These are phyloP conservation scores for Cutaneotrichosporon dermatis DNA, from an alignment of 1,284 basidiomycete genomes.

Conservation along the genomic window DNA sequence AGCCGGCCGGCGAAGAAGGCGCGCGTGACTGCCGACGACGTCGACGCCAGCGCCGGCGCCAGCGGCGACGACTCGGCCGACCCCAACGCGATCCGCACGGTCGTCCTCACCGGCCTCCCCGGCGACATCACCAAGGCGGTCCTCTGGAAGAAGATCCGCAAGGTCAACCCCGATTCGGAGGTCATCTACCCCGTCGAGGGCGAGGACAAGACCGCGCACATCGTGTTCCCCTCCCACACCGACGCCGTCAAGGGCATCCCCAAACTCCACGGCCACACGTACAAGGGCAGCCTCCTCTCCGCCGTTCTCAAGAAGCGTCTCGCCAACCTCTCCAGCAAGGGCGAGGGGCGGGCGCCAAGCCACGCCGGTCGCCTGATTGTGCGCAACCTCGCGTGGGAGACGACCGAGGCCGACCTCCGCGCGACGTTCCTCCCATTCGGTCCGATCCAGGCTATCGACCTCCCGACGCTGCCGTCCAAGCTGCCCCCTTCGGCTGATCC, in stretches of 20 bases:
- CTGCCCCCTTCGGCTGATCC: conserved; percentile 46
- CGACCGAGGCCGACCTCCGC: conserved; percentile 78
- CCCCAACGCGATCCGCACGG: conserved; percentile 71
- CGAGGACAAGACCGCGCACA: conserved; percentile 57
- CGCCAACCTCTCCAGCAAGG: conserved; percentile 56
- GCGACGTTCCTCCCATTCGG: conserved; percentile 84
- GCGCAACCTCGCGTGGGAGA: conserved; percentile 78
- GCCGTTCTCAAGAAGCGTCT: conserved; percentile 87
- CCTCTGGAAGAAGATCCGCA: conserved; percentile 83
- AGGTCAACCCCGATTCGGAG: conserved; percentile 63
- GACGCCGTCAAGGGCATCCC: conserved; percentile 67
- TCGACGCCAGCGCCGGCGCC: background rate
- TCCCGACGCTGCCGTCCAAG: conserved; percentile 58
- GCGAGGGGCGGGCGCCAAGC: conserved; percentile 48
- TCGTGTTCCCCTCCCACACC: conserved; percentile 68
- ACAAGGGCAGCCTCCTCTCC: conserved; percentile 80
- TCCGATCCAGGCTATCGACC: conserved; percentile 77
- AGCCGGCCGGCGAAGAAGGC: conserved; percentile 19
- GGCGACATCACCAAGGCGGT: conserved; percentile 63
- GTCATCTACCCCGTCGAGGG: conserved; percentile 58
- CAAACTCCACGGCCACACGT: conserved; percentile 89
- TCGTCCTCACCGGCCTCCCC: conserved; percentile 73
- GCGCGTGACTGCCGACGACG: conserved; percentile 11
- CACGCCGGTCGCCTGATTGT: conserved; percentile 80
- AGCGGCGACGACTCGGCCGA: conserved; percentile 48